Evolutionary conservation across 2,329 filamentous ascomycete species (phyloP), one percentile per base, ranked within the genome.

Genomic region (Arthrocladium fulminans): DNA sequence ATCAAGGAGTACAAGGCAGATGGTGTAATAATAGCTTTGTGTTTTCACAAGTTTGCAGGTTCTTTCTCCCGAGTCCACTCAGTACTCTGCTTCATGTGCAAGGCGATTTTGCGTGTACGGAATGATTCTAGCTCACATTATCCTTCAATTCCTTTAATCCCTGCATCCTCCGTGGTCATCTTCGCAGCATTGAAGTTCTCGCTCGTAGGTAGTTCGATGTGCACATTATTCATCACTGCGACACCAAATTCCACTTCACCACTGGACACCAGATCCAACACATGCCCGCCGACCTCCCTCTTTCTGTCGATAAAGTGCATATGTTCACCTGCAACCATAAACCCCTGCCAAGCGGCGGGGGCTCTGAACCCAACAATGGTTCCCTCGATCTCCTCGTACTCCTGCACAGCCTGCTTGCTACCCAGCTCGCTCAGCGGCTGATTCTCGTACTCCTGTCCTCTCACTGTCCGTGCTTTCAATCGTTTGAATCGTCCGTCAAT

Each of bases 361-460:
- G 67, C 65, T 40, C 67, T 57, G 48, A 72, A 69, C 1, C 69
- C 69, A 47, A 73, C 64, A 13, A 73, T 62, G 2, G 64, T 67
- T 1, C 67, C 69, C 9, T 60, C 57, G 7, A 68, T 59, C 45
- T 65, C 53, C 7, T 58, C 47, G 46, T 68, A 70, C 40, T 57
- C 56, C 37, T 65, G 61, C 8, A 69, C 66, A 12, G 57, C 61
- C 55, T 71, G 68, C 51, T 64, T 65, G 54, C 66, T 61, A 3
- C 66, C 67, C 7, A 67, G 54, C 53, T 67, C 65, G 0, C 59
- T 57, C 1, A 64, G 44, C 7, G 53, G 51, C 46, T 66, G 61
- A 8, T 59, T 59, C 6, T 54, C 49, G 38, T 64, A 62, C 27
- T 60, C 54, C 50, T 62, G 61, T 1, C 59, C 60, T 45, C 57